Evolutionary conservation across 2,329 filamentous ascomycete species (phyloP).

Genomic region (Colletotrichum karsti): DNA sequence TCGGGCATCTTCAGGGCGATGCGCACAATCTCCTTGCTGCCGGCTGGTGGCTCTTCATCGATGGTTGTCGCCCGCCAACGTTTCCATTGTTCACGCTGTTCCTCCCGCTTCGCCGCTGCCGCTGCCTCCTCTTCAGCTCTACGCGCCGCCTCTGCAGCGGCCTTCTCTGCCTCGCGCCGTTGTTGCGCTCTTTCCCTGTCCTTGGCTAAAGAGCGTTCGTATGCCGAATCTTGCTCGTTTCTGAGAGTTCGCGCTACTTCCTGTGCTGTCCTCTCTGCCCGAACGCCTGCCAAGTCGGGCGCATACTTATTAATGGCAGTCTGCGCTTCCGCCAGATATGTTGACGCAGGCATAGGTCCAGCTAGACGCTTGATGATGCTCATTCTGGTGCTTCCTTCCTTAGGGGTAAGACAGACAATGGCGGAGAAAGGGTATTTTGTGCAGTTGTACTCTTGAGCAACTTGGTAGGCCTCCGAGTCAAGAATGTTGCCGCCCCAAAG

Average conservation of each 20-base stretch:
- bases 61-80: constrained; percentile 79
- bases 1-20: constrained; percentile 72
- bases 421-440: constrained; percentile 94
- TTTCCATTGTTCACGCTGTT: constrained; percentile 73
- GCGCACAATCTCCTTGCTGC: constrained; percentile 75
- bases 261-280: constrained; percentile 81
- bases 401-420: constrained; percentile 86
- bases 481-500: constrained; percentile 94
- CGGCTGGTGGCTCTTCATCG: constrained; percentile 70
- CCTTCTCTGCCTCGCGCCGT: constrained; percentile 78
- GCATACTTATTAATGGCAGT: constrained; percentile 78
- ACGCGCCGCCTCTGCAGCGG: constrained; percentile 73
- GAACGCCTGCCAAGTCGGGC: constrained; percentile 77
- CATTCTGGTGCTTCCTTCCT: constrained; percentile 87
- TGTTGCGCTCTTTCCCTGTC: constrained; percentile 86
- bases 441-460: constrained; percentile 85
- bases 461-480: constrained; percentile 94
- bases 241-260: constrained; percentile 82
- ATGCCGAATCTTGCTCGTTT: constrained; percentile 91
- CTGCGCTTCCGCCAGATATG: constrained; percentile 81
- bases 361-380: constrained; percentile 83
- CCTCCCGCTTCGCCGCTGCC: constrained; percentile 60
- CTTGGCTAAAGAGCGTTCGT: constrained; percentile 88
- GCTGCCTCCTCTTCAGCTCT: constrained; percentile 68
- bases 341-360: constrained; percentile 73